Evolutionary conservation across 805 yeast species (phyloP).

Genomic region (Yamadazyma phyllophila): DNA sequence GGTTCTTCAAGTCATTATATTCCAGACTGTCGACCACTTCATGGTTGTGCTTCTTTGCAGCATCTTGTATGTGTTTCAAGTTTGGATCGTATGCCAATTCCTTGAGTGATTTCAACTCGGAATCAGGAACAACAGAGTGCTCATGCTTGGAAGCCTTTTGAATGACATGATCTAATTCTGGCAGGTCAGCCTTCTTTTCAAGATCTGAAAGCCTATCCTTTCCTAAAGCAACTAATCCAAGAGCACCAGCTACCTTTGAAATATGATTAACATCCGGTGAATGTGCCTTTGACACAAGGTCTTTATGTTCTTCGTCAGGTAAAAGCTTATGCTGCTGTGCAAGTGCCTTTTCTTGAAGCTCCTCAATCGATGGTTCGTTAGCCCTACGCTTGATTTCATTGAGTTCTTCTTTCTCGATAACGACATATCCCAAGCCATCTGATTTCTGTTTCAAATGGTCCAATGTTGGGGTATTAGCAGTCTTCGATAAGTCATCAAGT

Average conservation of each 20-base stretch:
- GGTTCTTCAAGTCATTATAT: conserved; percentile 9
- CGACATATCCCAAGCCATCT: not conserved
- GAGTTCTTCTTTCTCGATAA: not conserved
- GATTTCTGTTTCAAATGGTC: conserved; percentile 22
- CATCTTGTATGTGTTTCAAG: conserved; percentile 6
- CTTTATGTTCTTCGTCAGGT: conserved; percentile 11
- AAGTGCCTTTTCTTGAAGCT: conserved; percentile 22
- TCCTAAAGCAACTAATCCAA: conserved; percentile 10
- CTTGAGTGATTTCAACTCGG: conserved; percentile 14
- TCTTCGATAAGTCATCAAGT: conserved; percentile 16
- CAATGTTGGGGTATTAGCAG: conserved; percentile 15
- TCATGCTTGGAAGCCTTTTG: conserved; percentile 16
- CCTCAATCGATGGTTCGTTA: conserved; percentile 23
- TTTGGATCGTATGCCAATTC: conserved; percentile 8
- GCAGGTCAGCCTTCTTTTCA: not conserved
- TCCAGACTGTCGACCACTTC: conserved; percentile 12
- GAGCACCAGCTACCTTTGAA: conserved; percentile 9
- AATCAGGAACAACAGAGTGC: conserved; percentile 10
- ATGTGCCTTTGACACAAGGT: conserved; percentile 16
- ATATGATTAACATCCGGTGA: conserved; percentile 16
- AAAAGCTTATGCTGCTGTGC: conserved; percentile 13
- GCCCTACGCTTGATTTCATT: conserved; percentile 3
- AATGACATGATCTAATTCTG: conserved; percentile 18
- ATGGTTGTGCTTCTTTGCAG: conserved; percentile 9
- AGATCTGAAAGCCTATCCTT: conserved; percentile 3